Evolutionary conservation across 2,329 filamentous ascomycete genomes (phyloP).

Genomic region (Lachnellula hyalina): DNA sequence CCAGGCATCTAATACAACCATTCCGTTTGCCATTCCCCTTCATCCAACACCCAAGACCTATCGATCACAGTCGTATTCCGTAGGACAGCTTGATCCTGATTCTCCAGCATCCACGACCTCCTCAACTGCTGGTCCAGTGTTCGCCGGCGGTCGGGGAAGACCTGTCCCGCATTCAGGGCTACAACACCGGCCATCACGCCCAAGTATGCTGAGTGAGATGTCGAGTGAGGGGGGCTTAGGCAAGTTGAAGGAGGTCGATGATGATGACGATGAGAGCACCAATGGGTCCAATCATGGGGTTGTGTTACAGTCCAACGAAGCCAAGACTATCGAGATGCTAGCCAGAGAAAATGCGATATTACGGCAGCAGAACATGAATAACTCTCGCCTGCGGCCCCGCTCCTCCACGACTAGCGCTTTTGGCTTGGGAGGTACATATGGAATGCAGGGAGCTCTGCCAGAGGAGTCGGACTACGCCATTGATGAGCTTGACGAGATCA

Average conservation of each 20-base stretch:
- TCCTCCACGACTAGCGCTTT: conserved; percentile 51
- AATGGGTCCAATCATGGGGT: conserved; percentile 51
- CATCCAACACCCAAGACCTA: conserved; percentile 91
- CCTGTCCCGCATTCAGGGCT: conserved; percentile 59
- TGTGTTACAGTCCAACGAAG: conserved; percentile 48
- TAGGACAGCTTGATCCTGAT: conserved; percentile 80
- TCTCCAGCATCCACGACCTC: conserved; percentile 24
- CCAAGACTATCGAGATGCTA: conserved; percentile 59
- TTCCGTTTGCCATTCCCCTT: conserved; percentile 81
- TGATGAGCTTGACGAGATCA: conserved; percentile 61
- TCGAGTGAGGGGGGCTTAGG: conserved; percentile 58
- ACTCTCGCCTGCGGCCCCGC: conserved; percentile 49
- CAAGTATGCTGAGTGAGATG: conserved; percentile 71
- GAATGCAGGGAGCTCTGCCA: conserved; percentile 53
- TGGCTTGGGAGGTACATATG: conserved; percentile 50
- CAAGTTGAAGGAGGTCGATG: conserved; percentile 66
- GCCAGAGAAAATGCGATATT: conserved; percentile 58
- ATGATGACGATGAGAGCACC: conserved; percentile 55
- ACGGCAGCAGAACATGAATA: conserved; percentile 53
- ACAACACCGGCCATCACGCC: conserved; percentile 75
- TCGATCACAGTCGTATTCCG: conserved; percentile 93
- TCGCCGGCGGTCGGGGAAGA: conserved; percentile 25
- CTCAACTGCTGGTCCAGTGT: conserved; percentile 17
- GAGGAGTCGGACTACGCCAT: conserved; percentile 69
- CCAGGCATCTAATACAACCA: conserved; percentile 54